A percentile compares a stretch with the other conserved stretches of the same genome.
phyloP scores from a whole-genome alignment of 352 stramenopile species.

The Phytopythium boreale region DNA sequence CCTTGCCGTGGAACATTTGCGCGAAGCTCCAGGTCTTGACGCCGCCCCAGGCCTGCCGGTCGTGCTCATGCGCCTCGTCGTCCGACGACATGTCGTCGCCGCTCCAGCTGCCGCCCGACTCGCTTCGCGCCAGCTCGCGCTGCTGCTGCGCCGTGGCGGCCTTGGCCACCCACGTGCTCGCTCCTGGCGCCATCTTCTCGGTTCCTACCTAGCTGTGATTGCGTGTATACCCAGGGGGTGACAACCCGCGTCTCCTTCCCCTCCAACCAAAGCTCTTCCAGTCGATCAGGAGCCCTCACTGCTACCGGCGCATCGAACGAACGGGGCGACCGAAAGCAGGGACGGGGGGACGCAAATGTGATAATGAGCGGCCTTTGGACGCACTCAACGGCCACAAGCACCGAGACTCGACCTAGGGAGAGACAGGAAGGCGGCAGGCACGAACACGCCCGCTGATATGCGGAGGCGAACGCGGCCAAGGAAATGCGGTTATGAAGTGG shows the following conservation, averaged over 20 bases:
- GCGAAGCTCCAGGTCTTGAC: conserved; percentile 80
- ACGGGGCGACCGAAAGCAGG: no score
- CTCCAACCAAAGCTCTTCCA: not conserved
- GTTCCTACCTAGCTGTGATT: not conserved
- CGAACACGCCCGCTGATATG: not conserved
- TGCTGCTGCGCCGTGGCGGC: not conserved
- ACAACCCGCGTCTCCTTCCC: not conserved
- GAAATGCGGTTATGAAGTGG: not conserved
- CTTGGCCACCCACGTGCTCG: not conserved
- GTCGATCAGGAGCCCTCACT: not conserved
- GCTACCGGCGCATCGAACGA: conserved; percentile 1
- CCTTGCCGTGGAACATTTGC: conserved; percentile 55
- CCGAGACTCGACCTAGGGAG: no score
- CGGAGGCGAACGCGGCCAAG: not conserved
- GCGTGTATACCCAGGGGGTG: not conserved
- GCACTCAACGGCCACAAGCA: no score
- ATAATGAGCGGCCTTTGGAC: not conserved
- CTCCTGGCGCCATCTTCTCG: not conserved
- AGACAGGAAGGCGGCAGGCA: not conserved
- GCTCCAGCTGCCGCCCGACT: conserved; percentile 6
- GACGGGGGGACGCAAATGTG: not conserved
- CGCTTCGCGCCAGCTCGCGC: not conserved
- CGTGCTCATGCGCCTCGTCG: conserved; percentile 2
- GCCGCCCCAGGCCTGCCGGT: conserved; percentile 36
- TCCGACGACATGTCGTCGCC: conserved; percentile 17